phyloP scores from a whole-genome alignment of 257 asterid species.

The Fraxinus cuspidata region DNA sequence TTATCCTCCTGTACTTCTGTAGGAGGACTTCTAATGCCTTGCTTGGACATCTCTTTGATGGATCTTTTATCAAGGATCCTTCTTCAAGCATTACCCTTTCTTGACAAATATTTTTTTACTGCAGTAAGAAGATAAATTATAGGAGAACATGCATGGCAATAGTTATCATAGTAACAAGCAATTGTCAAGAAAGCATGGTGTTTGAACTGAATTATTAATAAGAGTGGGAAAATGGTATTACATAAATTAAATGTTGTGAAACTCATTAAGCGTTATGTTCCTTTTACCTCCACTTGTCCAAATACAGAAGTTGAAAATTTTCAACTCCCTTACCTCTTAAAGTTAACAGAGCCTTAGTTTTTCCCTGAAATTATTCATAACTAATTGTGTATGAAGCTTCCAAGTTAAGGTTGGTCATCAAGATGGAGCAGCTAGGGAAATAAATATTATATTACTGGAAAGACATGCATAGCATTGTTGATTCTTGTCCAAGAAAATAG shows the following conservation, averaged over 20 bases:
- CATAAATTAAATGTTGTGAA: neutral
- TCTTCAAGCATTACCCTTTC: neutral
- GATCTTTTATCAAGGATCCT: neutral
- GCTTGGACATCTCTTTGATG: neutral
- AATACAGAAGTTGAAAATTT: neutral
- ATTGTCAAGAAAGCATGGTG: neutral
- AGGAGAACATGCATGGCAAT: neutral
- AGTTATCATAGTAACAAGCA: neutral
- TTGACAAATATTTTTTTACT: neutral
- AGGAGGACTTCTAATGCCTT: conserved; percentile 7
- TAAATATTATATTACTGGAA: neutral
- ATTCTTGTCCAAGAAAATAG: neutral
- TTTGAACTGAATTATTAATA: neutral
- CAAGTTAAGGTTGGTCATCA: neutral
- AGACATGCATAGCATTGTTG: neutral
- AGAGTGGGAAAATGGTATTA: neutral
- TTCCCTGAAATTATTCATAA: neutral
- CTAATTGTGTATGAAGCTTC: neutral
- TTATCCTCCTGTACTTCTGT: neutral
- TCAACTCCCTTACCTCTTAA: neutral
- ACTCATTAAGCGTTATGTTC: neutral
- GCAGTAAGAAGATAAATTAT: neutral
- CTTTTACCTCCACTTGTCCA: neutral
- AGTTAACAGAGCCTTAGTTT: neutral
- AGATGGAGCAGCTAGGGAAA: neutral